Base-by-base conservation (phyloP, 2,329 filamentous ascomycete species). In the Rugonectria rugulosa region DNA sequence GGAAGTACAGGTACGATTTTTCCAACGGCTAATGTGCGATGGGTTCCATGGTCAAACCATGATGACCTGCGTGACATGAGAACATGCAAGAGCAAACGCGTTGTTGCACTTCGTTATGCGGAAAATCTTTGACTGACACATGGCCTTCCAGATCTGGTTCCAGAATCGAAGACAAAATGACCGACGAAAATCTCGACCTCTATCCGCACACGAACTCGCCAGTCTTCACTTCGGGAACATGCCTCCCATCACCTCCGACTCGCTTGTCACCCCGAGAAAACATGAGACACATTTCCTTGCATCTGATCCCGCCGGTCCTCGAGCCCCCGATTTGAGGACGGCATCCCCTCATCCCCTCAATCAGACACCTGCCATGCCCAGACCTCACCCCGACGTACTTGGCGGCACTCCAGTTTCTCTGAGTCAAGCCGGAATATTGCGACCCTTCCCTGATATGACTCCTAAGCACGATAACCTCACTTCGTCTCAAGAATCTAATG, bases 91-190 rank as follows among this genome's bases (percentile, higher is more conserved):
- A n/a, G n/a, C n/a, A n/a, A n/a, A 48, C 45, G 45, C 45, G 45
- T 48, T 48, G 27, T 23, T 20, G 59, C 50, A 44, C 8, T 23
- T 37, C 50, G 38, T 51, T 15, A 17, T 15, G 40, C 45, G 47
- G 44, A 36, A 54, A 60, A 17, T 40, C 34, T 59, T 31, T 24
- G 44, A 56, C 64, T 66, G 44, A 66, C 60, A 54, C 45, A 14
- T 31, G 34, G 21, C 51, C 19, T 40, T 43, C n/a, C 55, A 97
- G 94, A 97, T 97, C 67, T 98, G 94, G 94, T 97, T 97, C 76
- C 94, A 97, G 70, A 97, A 97, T 70, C 87, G 92, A 69, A 85
- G 94, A 63, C 94, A 98, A 74, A 97, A 96, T 74, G 91, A 96
- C 72, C 86, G 94, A 66, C 86, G 94, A 64, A 96, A 94, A 78